Evolutionary conservation across 1,139 yeast species (phyloP).

Genomic region (Saccharomyces hybrid): DNA sequence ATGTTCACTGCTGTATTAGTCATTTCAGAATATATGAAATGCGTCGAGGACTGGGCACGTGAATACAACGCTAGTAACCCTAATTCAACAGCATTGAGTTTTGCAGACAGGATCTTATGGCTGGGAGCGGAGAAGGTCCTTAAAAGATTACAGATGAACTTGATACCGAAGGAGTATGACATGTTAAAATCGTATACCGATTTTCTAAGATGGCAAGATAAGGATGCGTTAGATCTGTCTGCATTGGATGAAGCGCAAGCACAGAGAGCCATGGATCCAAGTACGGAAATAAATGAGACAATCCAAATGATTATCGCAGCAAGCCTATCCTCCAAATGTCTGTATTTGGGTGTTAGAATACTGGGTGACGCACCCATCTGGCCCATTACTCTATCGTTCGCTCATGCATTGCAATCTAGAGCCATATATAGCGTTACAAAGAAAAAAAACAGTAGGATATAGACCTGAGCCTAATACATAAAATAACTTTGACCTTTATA

Average conservation of each 20-base stretch:
- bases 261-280: slow-evolving; percentile 38
- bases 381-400: slow-evolving; percentile 73
- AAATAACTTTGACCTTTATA: no score
- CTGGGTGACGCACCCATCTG: slow-evolving; percentile 80
- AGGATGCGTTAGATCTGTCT: slow-evolving; percentile 47
- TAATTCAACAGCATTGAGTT: slow-evolving; percentile 23
- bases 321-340: slow-evolving; percentile 48
- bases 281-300: slow-evolving; percentile 36
- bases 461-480: not conserved
- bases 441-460: not conserved
- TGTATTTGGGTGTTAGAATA: slow-evolving; percentile 64
- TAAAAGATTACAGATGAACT: slow-evolving; percentile 49
- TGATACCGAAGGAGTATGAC: slow-evolving; percentile 41
- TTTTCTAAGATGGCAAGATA: slow-evolving; percentile 46
- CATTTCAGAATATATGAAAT: slow-evolving; percentile 53
- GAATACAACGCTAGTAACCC: slow-evolving; percentile 23
- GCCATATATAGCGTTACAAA: slow-evolving; percentile 38
- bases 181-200: slow-evolving; percentile 45
- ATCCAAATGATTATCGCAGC: slow-evolving; percentile 41
- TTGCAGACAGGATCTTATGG: slow-evolving; percentile 35
- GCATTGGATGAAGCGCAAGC: slow-evolving; percentile 40
- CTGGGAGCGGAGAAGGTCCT: slow-evolving; percentile 36
- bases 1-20: slow-evolving; percentile 54
- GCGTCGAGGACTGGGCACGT: slow-evolving; percentile 47
- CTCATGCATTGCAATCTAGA: slow-evolving; percentile 66